A percentile compares a stretch with the other conserved stretches of the same genome.
Evolutionary conservation across 345 rosid genomes (phyloP).

Genomic region (Gossypium thurberi): DNA sequence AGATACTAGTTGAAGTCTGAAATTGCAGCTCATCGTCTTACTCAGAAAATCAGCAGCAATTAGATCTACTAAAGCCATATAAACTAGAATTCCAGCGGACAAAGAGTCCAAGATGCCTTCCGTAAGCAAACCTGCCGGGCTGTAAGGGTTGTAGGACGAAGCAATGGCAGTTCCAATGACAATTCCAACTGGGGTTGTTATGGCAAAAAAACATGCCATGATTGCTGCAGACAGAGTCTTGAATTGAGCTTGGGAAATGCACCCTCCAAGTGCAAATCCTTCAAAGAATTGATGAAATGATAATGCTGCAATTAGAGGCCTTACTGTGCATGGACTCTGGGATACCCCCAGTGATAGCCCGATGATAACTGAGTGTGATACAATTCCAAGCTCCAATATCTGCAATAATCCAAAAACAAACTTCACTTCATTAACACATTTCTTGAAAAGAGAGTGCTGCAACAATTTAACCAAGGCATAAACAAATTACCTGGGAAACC

Average conservation of each 20-base stretch:
- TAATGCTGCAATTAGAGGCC: constrained; percentile 78
- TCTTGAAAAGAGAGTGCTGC: background rate
- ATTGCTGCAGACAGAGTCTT: constrained; percentile 37
- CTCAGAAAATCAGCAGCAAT: constrained; percentile 91
- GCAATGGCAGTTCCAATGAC: constrained; percentile 61
- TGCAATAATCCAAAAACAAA: constrained; percentile 19
- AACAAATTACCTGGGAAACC: constrained; percentile 69
- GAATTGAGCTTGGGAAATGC: constrained; percentile 77
- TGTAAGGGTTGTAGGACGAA: constrained; percentile 53
- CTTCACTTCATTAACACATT: background rate
- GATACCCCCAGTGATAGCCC: constrained; percentile 89
- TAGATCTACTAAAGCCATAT: constrained; percentile 91
- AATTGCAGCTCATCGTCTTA: constrained; percentile 81
- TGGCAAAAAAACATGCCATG: constrained; percentile 74
- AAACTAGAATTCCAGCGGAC: constrained; percentile 83
- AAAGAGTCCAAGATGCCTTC: constrained; percentile 82
- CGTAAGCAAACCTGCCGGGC: constrained; percentile 47
- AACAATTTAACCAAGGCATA: background rate
- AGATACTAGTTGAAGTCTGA: constrained; percentile 57
- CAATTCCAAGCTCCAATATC: constrained; percentile 92
- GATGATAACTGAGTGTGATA: constrained; percentile 83
- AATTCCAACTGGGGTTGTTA: constrained; percentile 70
- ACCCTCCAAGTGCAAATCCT: constrained; percentile 93
- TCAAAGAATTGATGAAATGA: constrained; percentile 97
- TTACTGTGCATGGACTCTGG: constrained; percentile 75